Evolutionary conservation across 441 rosid species (phyloP).

Genomic region (Viola pubescens): DNA sequence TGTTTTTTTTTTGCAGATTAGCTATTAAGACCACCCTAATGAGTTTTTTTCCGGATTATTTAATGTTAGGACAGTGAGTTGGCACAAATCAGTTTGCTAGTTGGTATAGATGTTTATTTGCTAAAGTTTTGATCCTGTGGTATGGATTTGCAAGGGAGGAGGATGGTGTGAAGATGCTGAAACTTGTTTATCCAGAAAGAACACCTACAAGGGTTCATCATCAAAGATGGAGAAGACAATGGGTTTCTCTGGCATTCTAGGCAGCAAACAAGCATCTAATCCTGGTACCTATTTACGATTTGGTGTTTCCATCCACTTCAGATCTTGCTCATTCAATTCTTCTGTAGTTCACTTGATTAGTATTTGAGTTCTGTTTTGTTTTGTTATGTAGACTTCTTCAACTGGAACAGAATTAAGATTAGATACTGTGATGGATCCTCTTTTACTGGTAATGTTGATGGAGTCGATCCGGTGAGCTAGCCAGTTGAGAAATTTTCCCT

Average conservation of each 20-base stretch:
- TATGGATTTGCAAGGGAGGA: constrained; percentile 53
- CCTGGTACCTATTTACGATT: constrained; percentile 48
- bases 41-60: too few species aligned
- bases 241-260: constrained; percentile 69
- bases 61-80: background rate
- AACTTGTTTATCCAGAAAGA: constrained; percentile 40
- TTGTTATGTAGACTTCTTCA: constrained; percentile 58
- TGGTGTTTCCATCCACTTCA: background rate
- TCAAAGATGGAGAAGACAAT: constrained; percentile 44
- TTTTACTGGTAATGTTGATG: constrained; percentile 78
- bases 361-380: constrained; percentile 6
- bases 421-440: constrained; percentile 94
- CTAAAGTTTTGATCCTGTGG: background rate
- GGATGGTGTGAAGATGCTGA: constrained; percentile 63
- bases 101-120: too few species aligned
- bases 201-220: constrained; percentile 58
- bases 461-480: constrained; percentile 65
- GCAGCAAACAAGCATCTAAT: constrained; percentile 39
- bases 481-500: constrained; percentile 1
- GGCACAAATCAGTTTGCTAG: too few species aligned
- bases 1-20: too few species aligned
- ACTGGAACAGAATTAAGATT: constrained; percentile 88
- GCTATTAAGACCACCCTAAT: too few species aligned
- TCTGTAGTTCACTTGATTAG: background rate
- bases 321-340: background rate